Evolutionary conservation across 495 filamentous ascomycete species (phyloP).

Genomic region (Annulohypoxylon moriforme): DNA sequence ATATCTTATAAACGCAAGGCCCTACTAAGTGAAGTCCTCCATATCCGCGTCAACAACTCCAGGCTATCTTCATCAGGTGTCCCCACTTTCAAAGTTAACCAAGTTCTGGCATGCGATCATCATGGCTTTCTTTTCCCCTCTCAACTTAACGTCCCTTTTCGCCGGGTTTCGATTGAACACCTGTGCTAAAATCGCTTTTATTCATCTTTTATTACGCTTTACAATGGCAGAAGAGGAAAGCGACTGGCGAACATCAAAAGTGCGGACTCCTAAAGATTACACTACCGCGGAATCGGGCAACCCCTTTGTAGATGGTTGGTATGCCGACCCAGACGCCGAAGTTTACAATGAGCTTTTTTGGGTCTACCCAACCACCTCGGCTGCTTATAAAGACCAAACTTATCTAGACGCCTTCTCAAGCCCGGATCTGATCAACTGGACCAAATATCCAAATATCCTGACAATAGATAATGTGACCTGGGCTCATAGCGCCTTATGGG

Average conservation of each 20-base stretch:
- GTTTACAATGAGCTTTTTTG: conserved; percentile 62
- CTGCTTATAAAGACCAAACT: conserved; percentile 54
- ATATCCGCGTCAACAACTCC: background rate
- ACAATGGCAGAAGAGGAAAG: background rate
- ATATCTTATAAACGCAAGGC: too few species aligned
- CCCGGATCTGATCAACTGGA: conserved; percentile 51
- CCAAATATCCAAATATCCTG: conserved; percentile 58
- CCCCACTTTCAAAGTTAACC: background rate
- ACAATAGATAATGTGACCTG: conserved; percentile 56
- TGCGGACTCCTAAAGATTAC: conserved; percentile 37
- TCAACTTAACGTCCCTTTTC: background rate
- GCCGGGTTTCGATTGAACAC: background rate
- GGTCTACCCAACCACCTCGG: conserved; percentile 64
- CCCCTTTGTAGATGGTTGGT: conserved; percentile 59
- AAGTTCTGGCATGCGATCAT: background rate
- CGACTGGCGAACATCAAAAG: too few species aligned
- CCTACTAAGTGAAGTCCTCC: background rate
- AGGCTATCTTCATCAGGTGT: background rate
- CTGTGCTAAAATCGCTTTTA: background rate
- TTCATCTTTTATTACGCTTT: conserved; percentile 3
- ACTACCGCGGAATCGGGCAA: conserved; percentile 50
- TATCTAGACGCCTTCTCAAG: conserved; percentile 66
- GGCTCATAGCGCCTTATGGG: conserved; percentile 62
- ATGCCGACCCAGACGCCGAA: conserved; percentile 64
- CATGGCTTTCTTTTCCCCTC: conserved; percentile 3